These are phyloP conservation scores for Rhodomyrtus tomentosa DNA, from an alignment of 345 rosid genomes.

Conservation along the genomic window DNA sequence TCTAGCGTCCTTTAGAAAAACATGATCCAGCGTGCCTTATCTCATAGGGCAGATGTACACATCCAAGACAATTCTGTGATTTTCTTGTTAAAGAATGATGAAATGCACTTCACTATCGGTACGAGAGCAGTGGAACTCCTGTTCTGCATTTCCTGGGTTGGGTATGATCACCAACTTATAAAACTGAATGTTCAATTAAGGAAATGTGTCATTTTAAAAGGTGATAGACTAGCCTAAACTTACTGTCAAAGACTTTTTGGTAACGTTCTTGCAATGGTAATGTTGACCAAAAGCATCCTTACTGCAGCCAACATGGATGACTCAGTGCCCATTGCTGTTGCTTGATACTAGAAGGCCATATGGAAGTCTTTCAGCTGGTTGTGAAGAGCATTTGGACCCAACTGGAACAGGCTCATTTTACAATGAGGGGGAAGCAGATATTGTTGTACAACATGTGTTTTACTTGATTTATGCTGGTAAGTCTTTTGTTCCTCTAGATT, in stretches of 20 bases:
- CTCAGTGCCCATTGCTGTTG: conserved; percentile 79
- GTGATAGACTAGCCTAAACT: background rate
- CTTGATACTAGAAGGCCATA: conserved; percentile 96
- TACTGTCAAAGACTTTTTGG: background rate
- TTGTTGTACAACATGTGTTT: conserved; percentile 76
- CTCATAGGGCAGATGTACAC: background rate
- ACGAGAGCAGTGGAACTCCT: background rate
- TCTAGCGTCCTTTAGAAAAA: background rate
- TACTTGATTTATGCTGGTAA: conserved; percentile 80
- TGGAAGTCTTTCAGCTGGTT: conserved; percentile 80
- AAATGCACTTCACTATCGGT: background rate
- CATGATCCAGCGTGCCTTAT: background rate
- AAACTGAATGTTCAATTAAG: background rate
- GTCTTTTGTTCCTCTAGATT: background rate
- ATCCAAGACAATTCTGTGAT: background rate
- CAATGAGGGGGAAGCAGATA: conserved; percentile 97
- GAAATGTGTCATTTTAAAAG: background rate
- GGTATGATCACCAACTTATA: background rate
- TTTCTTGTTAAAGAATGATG: background rate
- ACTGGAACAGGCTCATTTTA: conserved; percentile 95
- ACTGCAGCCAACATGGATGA: conserved; percentile 86
- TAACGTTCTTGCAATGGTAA: background rate
- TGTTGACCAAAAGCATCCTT: background rate
- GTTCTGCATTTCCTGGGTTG: background rate
- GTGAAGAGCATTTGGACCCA: conserved; percentile 93